Evolutionary conservation across 1,284 basidiomycete genomes (phyloP).

Genomic region (Spongispora temasekensis): DNA sequence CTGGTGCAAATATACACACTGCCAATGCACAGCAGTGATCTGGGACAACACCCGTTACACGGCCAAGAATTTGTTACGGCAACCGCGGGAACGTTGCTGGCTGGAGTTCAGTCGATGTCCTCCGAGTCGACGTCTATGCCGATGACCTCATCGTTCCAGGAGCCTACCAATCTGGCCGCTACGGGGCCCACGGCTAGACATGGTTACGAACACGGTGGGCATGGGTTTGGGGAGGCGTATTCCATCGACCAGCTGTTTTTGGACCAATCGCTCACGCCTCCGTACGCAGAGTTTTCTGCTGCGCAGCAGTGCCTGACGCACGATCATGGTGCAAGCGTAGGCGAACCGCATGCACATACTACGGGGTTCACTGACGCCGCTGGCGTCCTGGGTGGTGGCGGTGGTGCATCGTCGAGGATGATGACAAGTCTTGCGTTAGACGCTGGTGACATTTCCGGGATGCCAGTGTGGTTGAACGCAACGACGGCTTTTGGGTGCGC

Average conservation of each 20-base stretch:
- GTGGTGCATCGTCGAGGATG: not conserved
- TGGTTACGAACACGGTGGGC: conserved; percentile 3
- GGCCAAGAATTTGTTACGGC: conserved; percentile 36
- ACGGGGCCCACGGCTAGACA: conserved; percentile 6
- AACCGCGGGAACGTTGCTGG: no score
- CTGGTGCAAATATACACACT: conserved; percentile 27
- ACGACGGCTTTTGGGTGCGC: conserved; percentile 59
- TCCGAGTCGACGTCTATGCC: conserved; percentile 2
- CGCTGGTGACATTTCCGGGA: conserved; percentile 45
- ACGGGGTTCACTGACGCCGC: not conserved
- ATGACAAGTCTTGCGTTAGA: conserved; percentile 9
- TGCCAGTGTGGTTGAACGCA: conserved; percentile 61
- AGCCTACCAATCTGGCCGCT: no score
- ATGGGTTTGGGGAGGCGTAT: conserved; percentile 9
- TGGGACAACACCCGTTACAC: conserved; percentile 57
- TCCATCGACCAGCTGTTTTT: conserved; percentile 29
- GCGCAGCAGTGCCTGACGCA: no score
- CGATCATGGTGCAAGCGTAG: no score
- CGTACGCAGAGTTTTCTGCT: conserved; percentile 14
- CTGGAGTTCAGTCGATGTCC: not conserved
- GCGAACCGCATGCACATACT: not conserved
- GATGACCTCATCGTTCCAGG: not conserved
- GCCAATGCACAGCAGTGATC: conserved; percentile 61
- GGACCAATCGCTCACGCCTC: conserved; percentile 18
- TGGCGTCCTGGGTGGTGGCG: conserved; percentile 7